Evolutionary conservation across 2,329 filamentous ascomycete genomes (phyloP), one percentile per base, ranked within the genome.

Genomic region (Simplicillium sp.): DNA sequence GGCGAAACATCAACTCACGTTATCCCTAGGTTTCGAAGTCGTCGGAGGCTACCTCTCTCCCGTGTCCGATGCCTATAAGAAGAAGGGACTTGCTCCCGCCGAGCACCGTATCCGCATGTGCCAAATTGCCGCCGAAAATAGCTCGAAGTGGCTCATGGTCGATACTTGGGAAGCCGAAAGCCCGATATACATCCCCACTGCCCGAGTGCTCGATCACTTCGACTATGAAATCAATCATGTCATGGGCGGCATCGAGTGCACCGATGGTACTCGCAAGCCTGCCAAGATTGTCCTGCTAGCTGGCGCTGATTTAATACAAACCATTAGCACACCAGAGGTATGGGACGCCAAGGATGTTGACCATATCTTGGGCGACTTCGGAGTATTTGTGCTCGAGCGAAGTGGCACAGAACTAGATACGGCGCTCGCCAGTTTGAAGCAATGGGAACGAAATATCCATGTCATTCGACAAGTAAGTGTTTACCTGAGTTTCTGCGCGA

Each of bases 391-490:
- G 44, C 75, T 94, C n/a, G 85, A 96, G 69, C 79, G 90, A 45
- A 82, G 80, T 33, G 89, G 88, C 34, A 94, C 87, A 16, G 87
- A 94, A 54, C 84, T 94, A 38, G 85, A 94, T 47, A 85, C 94
- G 55, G 88, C 89, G 2, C 71, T 95, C 36, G 80, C 83, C n/a
- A 82, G 78, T 35, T 68, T 95, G 36, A 82, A 87, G 56, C 76
- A 80, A 45, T 96, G 84, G 77, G 82, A 87, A 54, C 78, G 88
- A 52, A 92, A 94, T 51, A 80, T 95, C 46, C 82, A 87, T 55
- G 84, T 94, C 40, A 90, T 95, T 47, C 84, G 86, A 42, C 59
- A 62, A 52, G 58, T 58, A 46, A 40, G 44, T 45, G 12, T 41
- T 40, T 28, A 34, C 25, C 40, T 13, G n/a, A 11, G 15, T 25